Evolutionary conservation across 306 rosid species (phyloP).

Genomic region (Bauhinia variegata): DNA sequence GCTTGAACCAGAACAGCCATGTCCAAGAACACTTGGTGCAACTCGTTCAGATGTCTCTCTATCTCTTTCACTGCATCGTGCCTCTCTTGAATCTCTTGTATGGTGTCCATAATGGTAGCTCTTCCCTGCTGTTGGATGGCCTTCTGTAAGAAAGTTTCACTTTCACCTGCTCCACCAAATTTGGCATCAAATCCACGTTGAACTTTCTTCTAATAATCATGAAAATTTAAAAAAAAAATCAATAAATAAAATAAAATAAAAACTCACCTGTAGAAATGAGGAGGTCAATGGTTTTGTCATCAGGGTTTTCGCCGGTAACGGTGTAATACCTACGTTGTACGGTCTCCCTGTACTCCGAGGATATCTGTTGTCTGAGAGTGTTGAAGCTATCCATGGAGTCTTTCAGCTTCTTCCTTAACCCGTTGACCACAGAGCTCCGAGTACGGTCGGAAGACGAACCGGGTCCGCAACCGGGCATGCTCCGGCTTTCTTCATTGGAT

Average conservation of each 20-base stretch:
- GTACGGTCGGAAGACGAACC: constrained; percentile 88
- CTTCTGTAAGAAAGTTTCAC: constrained; percentile 81
- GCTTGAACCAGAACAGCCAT: constrained; percentile 84
- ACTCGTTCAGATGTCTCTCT: constrained; percentile 78
- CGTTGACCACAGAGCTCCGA: constrained; percentile 66
- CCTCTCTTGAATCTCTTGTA: constrained; percentile 85
- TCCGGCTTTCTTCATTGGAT: constrained; percentile 63
- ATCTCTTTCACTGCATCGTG: constrained; percentile 79
- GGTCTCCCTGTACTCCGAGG: constrained; percentile 77
- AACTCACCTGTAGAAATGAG: constrained; percentile 79
- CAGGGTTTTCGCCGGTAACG: constrained; percentile 88
- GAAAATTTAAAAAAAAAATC: too few species aligned
- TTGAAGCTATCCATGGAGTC: constrained; percentile 86
- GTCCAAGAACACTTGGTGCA: constrained; percentile 92
- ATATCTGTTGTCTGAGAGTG: constrained; percentile 65
- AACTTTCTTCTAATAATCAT: too few species aligned
- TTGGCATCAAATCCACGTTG: too few species aligned
- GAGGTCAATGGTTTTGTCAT: constrained; percentile 71
- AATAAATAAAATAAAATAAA: too few species aligned
- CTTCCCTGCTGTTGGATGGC: constrained; percentile 87
- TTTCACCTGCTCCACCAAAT: constrained; percentile 61
- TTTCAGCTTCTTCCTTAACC: constrained; percentile 71
- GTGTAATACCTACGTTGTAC: constrained; percentile 85
- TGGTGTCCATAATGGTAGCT: constrained; percentile 71
- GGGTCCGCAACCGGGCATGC: constrained; percentile 66